These are phyloP conservation scores for Cercospora sojina DNA, from an alignment of 2,329 filamentous ascomycete genomes.

Conservation along the genomic window DNA sequence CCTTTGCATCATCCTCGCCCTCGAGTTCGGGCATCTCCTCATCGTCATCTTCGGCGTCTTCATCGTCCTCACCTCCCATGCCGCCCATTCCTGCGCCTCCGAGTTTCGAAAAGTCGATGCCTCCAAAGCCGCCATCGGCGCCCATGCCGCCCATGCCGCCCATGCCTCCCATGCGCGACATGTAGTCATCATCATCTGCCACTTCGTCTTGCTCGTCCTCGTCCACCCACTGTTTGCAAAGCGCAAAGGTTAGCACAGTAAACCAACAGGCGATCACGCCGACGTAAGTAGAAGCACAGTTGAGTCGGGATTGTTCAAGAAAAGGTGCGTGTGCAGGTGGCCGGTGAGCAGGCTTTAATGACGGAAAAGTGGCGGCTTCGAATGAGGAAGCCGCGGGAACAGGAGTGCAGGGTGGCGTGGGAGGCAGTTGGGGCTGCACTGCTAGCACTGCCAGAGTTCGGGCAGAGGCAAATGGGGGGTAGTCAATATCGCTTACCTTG, in stretches of 20 bases:
- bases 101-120: constrained; percentile 43
- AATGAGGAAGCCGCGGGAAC: neutral
- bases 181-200: constrained; percentile 70
- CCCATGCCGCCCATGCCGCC: constrained; percentile 42
- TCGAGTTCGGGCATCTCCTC: constrained; percentile 76
- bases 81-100: constrained; percentile 59
- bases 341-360: constrained; percentile 4
- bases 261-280: constrained; percentile 19
- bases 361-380: neutral
- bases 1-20: constrained; percentile 51
- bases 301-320: constrained; percentile 1
- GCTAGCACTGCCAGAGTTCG: constrained; percentile 8
- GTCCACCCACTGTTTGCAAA: constrained; percentile 71
- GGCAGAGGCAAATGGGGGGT: constrained; percentile 4
- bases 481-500: constrained; percentile 61
- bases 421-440: constrained; percentile 7
- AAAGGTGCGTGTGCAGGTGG: constrained; percentile 11
- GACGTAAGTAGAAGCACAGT: constrained; percentile 8
- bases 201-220: constrained; percentile 97
- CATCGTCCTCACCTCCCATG: constrained; percentile 46
- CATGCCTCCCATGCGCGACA: constrained; percentile 50
- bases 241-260: constrained; percentile 21
- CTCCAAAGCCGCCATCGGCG: constrained; percentile 33
- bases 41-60: constrained; percentile 70
- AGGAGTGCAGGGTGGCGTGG: constrained; percentile 10